A percentile compares a stretch with the other conserved stretches of the same genome.
phyloP scores from a whole-genome alignment of 2,329 filamentous ascomycete genomes.

The Claviceps africana region DNA sequence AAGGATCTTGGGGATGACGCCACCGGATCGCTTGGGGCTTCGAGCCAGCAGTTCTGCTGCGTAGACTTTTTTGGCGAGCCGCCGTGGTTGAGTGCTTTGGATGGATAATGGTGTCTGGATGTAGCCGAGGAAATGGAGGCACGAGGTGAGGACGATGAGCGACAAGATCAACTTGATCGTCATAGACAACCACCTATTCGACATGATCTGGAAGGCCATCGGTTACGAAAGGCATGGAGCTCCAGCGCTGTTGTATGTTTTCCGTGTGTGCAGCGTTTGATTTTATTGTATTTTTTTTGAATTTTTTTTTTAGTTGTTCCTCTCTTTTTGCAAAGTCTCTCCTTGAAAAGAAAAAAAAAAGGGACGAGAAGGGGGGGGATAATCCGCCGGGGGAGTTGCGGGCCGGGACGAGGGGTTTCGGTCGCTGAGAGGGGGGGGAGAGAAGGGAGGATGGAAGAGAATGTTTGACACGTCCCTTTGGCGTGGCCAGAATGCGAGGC shows the following conservation, averaged over 20 bases:
- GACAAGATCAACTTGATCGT: neutral
- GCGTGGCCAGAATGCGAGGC: too few species aligned
- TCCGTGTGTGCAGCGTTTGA: too few species aligned
- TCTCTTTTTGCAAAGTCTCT: too few species aligned
- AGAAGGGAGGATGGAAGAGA: too few species aligned
- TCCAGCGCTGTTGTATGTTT: neutral
- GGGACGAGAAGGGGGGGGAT: too few species aligned
- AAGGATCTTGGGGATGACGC: slow-evolving; percentile 24
- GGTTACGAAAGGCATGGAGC: neutral
- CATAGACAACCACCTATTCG: neutral
- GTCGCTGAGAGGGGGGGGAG: too few species aligned
- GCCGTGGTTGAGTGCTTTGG: slow-evolving; percentile 1
- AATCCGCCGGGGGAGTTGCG: too few species aligned
- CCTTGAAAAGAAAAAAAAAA: too few species aligned
- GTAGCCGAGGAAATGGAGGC: neutral
- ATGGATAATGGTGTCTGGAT: neutral
- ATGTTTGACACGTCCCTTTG: too few species aligned
- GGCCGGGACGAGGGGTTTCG: too few species aligned
- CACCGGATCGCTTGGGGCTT: neutral
- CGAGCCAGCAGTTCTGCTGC: neutral
- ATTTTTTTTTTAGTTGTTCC: too few species aligned
- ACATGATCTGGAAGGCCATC: neutral
- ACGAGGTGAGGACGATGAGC: neutral
- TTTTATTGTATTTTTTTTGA: too few species aligned
- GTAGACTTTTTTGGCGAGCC: slow-evolving; percentile 22